These are phyloP conservation scores for Fraxinus platypoda DNA, from an alignment of 305 asterid genomes.

Conservation along the genomic window DNA sequence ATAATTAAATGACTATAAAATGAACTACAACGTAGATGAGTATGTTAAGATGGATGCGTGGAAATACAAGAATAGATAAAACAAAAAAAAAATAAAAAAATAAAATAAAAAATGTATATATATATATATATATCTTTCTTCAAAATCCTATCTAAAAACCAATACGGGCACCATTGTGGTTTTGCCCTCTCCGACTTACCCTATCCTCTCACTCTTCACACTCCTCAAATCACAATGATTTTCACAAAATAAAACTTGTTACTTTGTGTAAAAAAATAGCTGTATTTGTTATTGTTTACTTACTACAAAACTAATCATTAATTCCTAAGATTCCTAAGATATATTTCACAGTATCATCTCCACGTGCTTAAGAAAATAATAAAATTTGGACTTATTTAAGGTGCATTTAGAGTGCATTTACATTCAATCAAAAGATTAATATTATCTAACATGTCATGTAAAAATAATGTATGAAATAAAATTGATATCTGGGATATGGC, in stretches of 20 bases:
- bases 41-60: not conserved
- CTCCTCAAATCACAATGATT: not conserved
- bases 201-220: not conserved
- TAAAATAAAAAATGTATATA: not conserved
- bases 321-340: not conserved
- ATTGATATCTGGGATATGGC: not conserved
- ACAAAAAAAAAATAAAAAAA: too few relatives aligned
- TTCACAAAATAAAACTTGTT: conserved; percentile 6
- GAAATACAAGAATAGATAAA: not conserved
- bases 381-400: conserved; percentile 1
- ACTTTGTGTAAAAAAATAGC: conserved; percentile 7
- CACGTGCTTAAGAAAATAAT: conserved; percentile 3
- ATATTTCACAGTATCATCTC: not conserved
- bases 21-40: not conserved
- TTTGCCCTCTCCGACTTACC: not conserved
- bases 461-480: not conserved
- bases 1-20: not conserved
- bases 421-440: not conserved
- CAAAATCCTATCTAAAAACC: conserved; percentile 6
- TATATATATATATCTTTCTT: not conserved
- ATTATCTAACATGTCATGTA: conserved; percentile 1
- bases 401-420: not conserved
- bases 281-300: not conserved
- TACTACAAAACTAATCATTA: not conserved
- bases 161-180: conserved; percentile 3